Evolutionary conservation across 768 basidiomycete genomes (phyloP), one percentile per base, ranked within the genome.

Genomic region (Calocera viscosa): DNA sequence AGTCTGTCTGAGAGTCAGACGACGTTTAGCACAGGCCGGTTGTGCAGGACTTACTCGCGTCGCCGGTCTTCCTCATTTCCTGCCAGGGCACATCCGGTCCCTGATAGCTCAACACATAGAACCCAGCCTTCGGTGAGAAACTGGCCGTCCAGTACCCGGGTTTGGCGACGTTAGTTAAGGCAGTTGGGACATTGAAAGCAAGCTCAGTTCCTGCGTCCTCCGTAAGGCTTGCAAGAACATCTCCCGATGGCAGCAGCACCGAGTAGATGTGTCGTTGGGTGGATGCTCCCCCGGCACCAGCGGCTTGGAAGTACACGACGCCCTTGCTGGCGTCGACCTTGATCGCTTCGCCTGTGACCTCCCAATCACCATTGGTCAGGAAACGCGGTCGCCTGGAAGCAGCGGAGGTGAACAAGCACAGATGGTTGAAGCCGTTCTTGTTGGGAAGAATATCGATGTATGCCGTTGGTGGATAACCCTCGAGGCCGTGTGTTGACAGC

Each of bases 381-480:
- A 91, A 99, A 35, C 77, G 82, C 1, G 94, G 93, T 0, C 80
- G 83, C 32, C 79, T 76, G 19, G 87, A 81, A 68, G 81, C 82
- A 1, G 88, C 84, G 5, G 92, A 87, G 70, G 83, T 87, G 80
- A 94, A 99, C 34, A 94, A 82, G 0, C 95, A 96, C 72, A 99
- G 86, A 73, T 98, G 95, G 71, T 91, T 88, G 79, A 82, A 97
- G 0, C 96, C 96, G 2, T 89, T 85, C 28, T 78, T 72, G 33
- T 82, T 85, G 10, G 95, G 92, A 2, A 94, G 83, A 68, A 99
- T 82, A 75, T 99, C 96, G 63, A 99, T 82, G 76, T 98, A 99
- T 17, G 89, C 90, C 30, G 82, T 77, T 7, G 79, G 75, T 39
- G 80, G 80, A 5, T 75, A 74, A 14, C 75, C 74, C 47, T 77